Percentiles rank a stretch among this genome's conserved stretches.
These are phyloP conservation scores for Dictyophora rubrovolvata DNA, from an alignment of 768 basidiomycete genomes.

Conservation along the genomic window DNA sequence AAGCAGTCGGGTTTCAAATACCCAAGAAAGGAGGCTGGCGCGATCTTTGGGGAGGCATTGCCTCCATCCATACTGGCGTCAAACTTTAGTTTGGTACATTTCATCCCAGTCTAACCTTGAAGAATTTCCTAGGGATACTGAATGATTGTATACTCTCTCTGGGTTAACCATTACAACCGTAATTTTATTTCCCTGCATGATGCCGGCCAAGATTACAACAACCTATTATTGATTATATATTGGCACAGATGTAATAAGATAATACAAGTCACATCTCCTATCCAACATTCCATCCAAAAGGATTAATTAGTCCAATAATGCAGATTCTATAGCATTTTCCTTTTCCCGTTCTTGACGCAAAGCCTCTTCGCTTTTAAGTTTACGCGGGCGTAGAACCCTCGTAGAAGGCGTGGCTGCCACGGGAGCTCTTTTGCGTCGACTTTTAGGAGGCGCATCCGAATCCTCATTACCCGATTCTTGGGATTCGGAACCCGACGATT, in stretches of 20 bases:
- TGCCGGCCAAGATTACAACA: not conserved
- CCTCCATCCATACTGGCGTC: constrained; percentile 75
- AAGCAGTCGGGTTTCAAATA: constrained; percentile 71
- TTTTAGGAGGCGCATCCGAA: not conserved
- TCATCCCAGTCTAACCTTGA: not conserved
- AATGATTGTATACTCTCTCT: too few species aligned
- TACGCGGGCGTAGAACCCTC: constrained; percentile 51
- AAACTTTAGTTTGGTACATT: constrained; percentile 40
- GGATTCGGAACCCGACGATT: not conserved
- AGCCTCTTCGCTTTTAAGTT: constrained; percentile 40
- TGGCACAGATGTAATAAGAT: not conserved
- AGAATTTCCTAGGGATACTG: too few species aligned
- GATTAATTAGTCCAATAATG: constrained; percentile 30
- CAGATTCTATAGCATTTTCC: constrained; percentile 41
- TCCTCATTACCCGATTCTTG: not conserved
- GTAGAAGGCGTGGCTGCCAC: constrained; percentile 22
- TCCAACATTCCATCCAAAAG: not conserved
- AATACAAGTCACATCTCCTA: too few species aligned
- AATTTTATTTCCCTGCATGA: too few species aligned
- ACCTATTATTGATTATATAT: not conserved
- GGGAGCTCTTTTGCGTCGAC: not conserved
- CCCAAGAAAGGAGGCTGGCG: constrained; percentile 75
- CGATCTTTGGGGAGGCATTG: constrained; percentile 81
- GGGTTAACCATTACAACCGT: too few species aligned
- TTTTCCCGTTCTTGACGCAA: constrained; percentile 37